A percentile compares a stretch with the other conserved stretches of the same genome.
Conservation (phyloP, 2,329 filamentous ascomycete species). For the Aspergillus tamarii region DNA sequence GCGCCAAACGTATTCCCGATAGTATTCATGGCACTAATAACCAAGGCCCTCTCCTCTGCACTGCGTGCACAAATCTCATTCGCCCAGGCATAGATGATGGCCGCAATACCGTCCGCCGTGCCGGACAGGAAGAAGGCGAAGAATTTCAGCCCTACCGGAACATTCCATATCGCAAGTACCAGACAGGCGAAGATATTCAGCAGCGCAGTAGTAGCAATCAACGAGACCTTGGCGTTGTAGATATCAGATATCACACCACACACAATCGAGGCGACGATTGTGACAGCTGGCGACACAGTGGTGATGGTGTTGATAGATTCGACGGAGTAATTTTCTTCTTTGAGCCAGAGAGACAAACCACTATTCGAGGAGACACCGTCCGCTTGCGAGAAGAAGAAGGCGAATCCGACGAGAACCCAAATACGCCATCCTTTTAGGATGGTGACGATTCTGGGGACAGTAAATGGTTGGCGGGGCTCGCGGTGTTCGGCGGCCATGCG, state of each 20-base stretch:
- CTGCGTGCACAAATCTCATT: slow-evolving; percentile 37
- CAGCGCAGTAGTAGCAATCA: not conserved
- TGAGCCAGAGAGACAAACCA: slow-evolving; percentile 26
- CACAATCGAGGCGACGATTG: slow-evolving; percentile 1
- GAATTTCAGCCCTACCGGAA: slow-evolving; percentile 6
- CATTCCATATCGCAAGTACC: slow-evolving; percentile 1
- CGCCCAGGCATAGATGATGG: slow-evolving; percentile 28
- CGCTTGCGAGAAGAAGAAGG: slow-evolving; percentile 29
- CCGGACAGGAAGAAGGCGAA: slow-evolving; percentile 19
- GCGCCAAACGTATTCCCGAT: slow-evolving; percentile 37
- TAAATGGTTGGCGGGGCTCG: slow-evolving; percentile 24
- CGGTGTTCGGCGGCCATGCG: slow-evolving; percentile 27
- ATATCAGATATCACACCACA: slow-evolving; percentile 6
- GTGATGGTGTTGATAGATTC: slow-evolving; percentile 6
- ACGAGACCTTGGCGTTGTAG: slow-evolving; percentile 4
- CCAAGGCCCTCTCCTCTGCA: slow-evolving; percentile 29
- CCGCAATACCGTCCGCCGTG: slow-evolving; percentile 26
- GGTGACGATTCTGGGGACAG: slow-evolving; percentile 11
- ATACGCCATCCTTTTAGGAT: slow-evolving; percentile 18
- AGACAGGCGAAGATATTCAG: slow-evolving; percentile 5
- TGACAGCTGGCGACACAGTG: not conserved
- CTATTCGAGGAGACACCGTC: slow-evolving; percentile 27
- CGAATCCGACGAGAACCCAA: slow-evolving; percentile 5
- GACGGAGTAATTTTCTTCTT: slow-evolving; percentile 24
- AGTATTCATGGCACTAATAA: slow-evolving; percentile 33